A percentile compares a stretch with the other conserved stretches of the same genome.
These are phyloP conservation scores for Gardenia jasminoides DNA, from an alignment of 257 asterid genomes.

Conservation along the genomic window DNA sequence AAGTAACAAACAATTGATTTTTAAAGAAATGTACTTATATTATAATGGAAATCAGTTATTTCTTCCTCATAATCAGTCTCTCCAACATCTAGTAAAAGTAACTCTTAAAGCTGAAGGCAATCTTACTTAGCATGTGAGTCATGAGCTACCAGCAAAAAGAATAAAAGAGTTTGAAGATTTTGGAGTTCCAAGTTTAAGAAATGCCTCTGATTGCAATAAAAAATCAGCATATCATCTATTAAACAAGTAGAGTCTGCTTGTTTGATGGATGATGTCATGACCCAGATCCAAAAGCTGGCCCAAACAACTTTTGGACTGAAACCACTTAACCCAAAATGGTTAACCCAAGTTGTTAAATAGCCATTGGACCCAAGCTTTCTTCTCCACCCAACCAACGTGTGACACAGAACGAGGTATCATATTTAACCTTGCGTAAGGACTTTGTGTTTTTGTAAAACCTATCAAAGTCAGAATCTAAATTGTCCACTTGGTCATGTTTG, in stretches of 20 bases:
- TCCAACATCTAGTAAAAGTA: slow-evolving; percentile 25
- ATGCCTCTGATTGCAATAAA: neutral
- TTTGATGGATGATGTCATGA: too few relatives aligned
- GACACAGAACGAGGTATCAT: too few relatives aligned
- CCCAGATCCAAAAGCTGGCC: too few relatives aligned
- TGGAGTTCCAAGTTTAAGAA: slow-evolving; percentile 1
- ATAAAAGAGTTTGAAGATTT: slow-evolving; percentile 22
- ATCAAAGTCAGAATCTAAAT: too few relatives aligned
- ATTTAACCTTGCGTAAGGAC: too few relatives aligned
- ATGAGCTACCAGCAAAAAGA: slow-evolving; percentile 29
- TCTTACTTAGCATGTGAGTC: slow-evolving; percentile 2
- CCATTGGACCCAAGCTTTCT: too few relatives aligned
- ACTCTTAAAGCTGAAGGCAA: slow-evolving; percentile 33
- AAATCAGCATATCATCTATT: neutral
- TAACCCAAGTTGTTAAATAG: too few relatives aligned
- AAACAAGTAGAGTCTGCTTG: neutral
- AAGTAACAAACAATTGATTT: slow-evolving; percentile 55
- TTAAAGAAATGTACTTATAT: slow-evolving; percentile 46
- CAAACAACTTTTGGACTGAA: too few relatives aligned
- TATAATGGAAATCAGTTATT: slow-evolving; percentile 28
- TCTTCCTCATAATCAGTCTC: slow-evolving; percentile 37
- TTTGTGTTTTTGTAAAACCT: too few relatives aligned
- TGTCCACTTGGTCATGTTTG: too few relatives aligned
- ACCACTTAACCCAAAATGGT: too few relatives aligned
- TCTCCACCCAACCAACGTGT: too few relatives aligned